Evolutionary conservation across 208 protist species (phyloP), one percentile per base, ranked within the genome.

Genomic region (Kentomonas sorsogonicus): DNA sequence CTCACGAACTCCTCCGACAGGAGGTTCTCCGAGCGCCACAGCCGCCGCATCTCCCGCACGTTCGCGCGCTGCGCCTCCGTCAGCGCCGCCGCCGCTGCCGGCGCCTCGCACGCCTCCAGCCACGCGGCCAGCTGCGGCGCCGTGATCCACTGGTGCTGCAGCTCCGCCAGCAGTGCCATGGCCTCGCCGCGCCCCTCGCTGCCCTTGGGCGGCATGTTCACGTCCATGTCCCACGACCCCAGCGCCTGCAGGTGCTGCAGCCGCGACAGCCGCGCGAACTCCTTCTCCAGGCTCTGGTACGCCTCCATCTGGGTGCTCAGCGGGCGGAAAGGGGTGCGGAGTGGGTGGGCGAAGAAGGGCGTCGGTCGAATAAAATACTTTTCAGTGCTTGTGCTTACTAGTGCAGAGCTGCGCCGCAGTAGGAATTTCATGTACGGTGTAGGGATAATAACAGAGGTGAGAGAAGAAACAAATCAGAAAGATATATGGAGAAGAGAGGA

Each of bases 21-120:
- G 22, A 71, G 44, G 40, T 46, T 79, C 52, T 64, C 66, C 18
- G 55, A 50, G n/a, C 60, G 48, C 67, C 63, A 86, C 3, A 53
- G 38, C 2, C 75, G 74, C 23, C 10, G 36, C 63, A 91, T 91
- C 63, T 93, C 81, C 10, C 72, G 75, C 34, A 96, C 63, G 63
- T 93, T 92, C 0, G 77, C 76, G 4, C 40, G 48, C 59, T 93
- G 77, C 26, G 77, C 52, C 0, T 27, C 30, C 22, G 69, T 64
- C 7, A 96, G 72, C 26, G 79, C 46, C 2, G 18, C 40, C 23
- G 25, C 47, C 27, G 50, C 25, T 9, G 20, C 59, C 20, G 43
- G 26, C 25, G 54, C 58, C n/a, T 73, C 60, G 5, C 71, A 72
- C 39, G 85, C 61, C 15, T 71, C 74, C 39, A 91, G 43, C n/a